These are phyloP conservation scores for Chlorella sp. DNA, from an alignment of 139 green algal genomes.

Conservation along the genomic window DNA sequence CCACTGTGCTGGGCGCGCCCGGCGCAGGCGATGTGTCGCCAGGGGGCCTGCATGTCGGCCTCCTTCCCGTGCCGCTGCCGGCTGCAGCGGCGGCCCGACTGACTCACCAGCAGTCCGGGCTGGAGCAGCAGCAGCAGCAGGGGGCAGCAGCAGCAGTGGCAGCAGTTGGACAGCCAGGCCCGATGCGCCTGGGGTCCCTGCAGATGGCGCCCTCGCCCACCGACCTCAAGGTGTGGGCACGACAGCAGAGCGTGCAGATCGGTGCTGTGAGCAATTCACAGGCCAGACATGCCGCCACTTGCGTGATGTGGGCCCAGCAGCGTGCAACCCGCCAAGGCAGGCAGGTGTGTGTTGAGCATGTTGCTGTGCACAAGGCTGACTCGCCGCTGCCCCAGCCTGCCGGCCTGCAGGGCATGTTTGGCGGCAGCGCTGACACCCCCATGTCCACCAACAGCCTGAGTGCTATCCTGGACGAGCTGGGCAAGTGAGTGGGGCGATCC, in stretches of 20 bases:
- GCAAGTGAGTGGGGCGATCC: constrained; percentile 1
- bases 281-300: too few relatives aligned
- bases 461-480: constrained; percentile 26
- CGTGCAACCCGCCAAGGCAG: too few relatives aligned
- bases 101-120: background rate
- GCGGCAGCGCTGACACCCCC: constrained; percentile 20
- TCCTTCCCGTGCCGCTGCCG: constrained; percentile 19
- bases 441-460: constrained; percentile 11
- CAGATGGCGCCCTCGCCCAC: background rate
- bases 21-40: too few relatives aligned
- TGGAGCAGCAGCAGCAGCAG: background rate
- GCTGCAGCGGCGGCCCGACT: background rate
- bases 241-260: background rate
- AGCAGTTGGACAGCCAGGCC: background rate
- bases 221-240: constrained; percentile 11
- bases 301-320: background rate
- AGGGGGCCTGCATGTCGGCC: background rate
- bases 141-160: background rate
- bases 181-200: constrained; percentile 8
- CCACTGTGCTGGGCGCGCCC: too few relatives aligned
- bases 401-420: constrained; percentile 11
- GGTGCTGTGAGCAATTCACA: too few relatives aligned
- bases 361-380: background rate
- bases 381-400: background rate
- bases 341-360: background rate